Base-by-base conservation (phyloP, 768 basidiomycete species). In the Leccinum aurantiacum region DNA sequence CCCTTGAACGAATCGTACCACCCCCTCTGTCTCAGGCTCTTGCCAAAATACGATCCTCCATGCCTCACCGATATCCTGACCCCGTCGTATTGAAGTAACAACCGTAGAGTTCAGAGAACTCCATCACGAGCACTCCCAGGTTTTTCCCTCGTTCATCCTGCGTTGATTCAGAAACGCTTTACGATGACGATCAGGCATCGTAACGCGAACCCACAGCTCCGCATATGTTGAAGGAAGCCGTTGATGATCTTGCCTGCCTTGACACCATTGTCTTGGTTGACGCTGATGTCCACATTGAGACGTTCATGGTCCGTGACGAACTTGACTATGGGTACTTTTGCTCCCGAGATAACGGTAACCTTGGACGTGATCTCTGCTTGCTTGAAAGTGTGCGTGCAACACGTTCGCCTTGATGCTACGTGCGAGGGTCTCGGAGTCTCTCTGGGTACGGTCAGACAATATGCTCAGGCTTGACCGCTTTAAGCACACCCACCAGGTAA, bases 41-140 rank as follows among this genome's bases (percentile, higher is more conserved):
- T 98, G 73, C 78, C 84, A 69, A 88, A 98, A 76, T 98, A 98
- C 33, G 84, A 87, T 17, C 97, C 27, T 27, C 27, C 27, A 27
- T 27, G 27, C 27, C 27, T 27, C 97, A 3, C 95, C 93, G 37
- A 83, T 63, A 99, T 92, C 9, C 96, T 96, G 17, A 89, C 86
- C 68, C 91, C 87, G 56, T 89, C 84, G 65, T 93, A 97, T 95
- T 95, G 82, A 98, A 98, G 72, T 87, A 86, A 53, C 82, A 79
- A 15, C 96, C 96, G 72, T 98, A 98, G 13, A 96, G 80, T 78
- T 98, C 95, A 69, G 98, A 97, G 72, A 98, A 98, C 74, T 99
- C 97, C 80, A 98, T 84, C 49, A 97, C 82, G 57, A 98, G 77
- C n/a, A 95, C 91, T 2, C 97, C 97, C 10, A 98, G 80, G 69